A percentile compares a stretch with the other conserved stretches of the same genome.
phyloP scores from a whole-genome alignment of 2,329 filamentous ascomycete species.

The Ophiobolus disseminans region DNA sequence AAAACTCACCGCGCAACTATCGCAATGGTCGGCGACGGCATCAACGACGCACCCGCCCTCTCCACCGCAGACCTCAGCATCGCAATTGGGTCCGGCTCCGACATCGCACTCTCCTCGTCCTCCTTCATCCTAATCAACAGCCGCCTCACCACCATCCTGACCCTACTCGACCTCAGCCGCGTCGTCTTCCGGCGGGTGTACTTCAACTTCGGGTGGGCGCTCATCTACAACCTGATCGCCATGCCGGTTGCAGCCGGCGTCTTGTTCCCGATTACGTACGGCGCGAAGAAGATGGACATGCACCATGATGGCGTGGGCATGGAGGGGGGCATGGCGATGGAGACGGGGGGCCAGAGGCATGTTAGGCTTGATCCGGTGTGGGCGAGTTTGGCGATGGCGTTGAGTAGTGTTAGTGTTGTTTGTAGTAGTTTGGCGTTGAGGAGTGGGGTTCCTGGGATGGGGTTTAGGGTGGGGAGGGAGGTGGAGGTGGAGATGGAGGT shows the following conservation, averaged over 20 bases:
- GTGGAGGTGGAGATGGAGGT: neutral
- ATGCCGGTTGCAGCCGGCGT: conserved; percentile 83
- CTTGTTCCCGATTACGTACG: conserved; percentile 67
- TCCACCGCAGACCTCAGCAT: conserved; percentile 83
- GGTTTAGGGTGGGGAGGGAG: conserved; percentile 45
- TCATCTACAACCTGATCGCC: conserved; percentile 79
- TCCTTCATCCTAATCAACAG: conserved; percentile 81
- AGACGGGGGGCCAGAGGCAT: conserved; percentile 56
- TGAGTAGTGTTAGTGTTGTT: conserved; percentile 90
- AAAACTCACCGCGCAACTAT: conserved; percentile 61
- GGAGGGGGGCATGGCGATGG: conserved; percentile 47
- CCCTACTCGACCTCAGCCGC: conserved; percentile 73
- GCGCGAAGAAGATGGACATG: conserved; percentile 55
- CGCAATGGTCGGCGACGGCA: conserved; percentile 86
- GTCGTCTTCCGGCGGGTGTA: conserved; percentile 79
- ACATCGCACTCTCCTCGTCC: conserved; percentile 81
- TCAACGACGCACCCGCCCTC: conserved; percentile 84
- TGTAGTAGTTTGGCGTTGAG: conserved; percentile 78
- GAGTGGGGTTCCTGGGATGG: conserved; percentile 53
- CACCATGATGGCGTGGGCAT: conserved; percentile 40
- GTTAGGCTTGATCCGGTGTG: conserved; percentile 78
- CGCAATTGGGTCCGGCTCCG: conserved; percentile 79
- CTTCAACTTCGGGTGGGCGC: conserved; percentile 86
- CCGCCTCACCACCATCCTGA: conserved; percentile 72
- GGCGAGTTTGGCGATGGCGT: conserved; percentile 90